Evolutionary conservation across 345 rosid genomes (phyloP).

Genomic region (Camelina hispida): DNA sequence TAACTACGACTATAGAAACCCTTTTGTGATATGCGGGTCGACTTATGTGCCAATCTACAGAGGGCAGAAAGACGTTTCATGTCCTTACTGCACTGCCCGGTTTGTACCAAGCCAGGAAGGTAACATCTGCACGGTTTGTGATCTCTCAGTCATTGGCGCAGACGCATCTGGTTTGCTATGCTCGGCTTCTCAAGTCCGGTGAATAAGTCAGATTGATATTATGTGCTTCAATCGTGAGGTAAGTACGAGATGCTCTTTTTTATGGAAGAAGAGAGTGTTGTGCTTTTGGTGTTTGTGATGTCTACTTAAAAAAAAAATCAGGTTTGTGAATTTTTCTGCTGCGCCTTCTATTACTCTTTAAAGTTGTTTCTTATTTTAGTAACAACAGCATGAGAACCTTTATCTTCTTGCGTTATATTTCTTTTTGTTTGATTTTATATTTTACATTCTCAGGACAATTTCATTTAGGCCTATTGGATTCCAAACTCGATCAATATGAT

Average conservation of each 20-base stretch:
- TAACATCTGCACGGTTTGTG: constrained; percentile 75
- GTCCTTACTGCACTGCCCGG: constrained; percentile 87
- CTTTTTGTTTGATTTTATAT: constrained; percentile 14
- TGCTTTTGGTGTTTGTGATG: constrained; percentile 29
- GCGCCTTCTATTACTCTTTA: neutral
- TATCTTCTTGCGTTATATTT: neutral
- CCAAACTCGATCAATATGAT: constrained; percentile 4
- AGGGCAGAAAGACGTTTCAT: constrained; percentile 85
- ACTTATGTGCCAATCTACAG: constrained; percentile 90
- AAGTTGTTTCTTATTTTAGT: constrained; percentile 22
- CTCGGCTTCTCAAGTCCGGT: constrained; percentile 81
- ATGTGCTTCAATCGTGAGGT: neutral
- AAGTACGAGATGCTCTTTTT: neutral
- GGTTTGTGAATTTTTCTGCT: constrained; percentile 22
- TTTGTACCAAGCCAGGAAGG: constrained; percentile 86
- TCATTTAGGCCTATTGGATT: constrained; percentile 13
- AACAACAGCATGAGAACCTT: constrained; percentile 20
- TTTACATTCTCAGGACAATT: constrained; percentile 9
- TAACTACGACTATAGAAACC: constrained; percentile 94
- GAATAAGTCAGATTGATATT: constrained; percentile 35
- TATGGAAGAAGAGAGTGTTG: constrained; percentile 4
- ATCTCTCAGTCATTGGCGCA: constrained; percentile 82
- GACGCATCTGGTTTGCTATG: constrained; percentile 95
- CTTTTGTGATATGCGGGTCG: constrained; percentile 88
- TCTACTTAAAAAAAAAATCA: neutral